Base-by-base conservation (phyloP, 768 basidiomycete genomes). In the Cubamyces lactineus region DNA sequence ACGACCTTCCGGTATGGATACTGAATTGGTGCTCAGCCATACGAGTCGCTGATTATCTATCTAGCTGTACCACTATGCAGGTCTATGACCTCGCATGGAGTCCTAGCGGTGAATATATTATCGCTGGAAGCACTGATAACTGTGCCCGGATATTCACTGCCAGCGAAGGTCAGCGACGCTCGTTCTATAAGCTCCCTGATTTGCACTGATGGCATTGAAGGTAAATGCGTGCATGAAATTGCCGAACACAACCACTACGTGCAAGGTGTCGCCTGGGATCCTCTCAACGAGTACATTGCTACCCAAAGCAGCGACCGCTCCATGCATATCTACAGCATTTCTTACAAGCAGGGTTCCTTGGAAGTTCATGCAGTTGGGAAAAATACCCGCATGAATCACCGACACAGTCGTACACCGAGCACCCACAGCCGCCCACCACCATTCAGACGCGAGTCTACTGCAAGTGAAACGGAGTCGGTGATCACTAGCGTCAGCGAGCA, bases 261-360 rank as follows among this genome's bases (percentile, higher is more conserved):
- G 0, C 97, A 99, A 78, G 97, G 97, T 9, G 97, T 98, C 28
- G 93, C 96, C 0, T 99, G 97, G 97, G 97, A 99, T 67, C 97
- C 97, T 1, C 76, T 97, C 68, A 95, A 96, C 73, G 94, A 97
- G 74, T 98, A 91, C 71, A 92, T 99, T 63, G 96, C 97, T 3
- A 98, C 97, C 0, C 97, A 99, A 72, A 94, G 92, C 74, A 93
- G 90, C 70, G 97, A 99, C 75, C 84, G 96, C 48, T 91, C 94
- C 21, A 96, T 98, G 86, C 94, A 98, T 72, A 87, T 99, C 67
- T 94, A 98, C 76, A 84, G 84, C 64, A 86, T 98, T 66, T 84
- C 86, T 8, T 85, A 85, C 58, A 89, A 90, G 61, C 84, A 89
- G 47, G 91, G 92, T n/a, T 75, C 79, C 8, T 88, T 96, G 67